Percentiles rank a stretch among this genome's conserved stretches.
Conservation (phyloP, 2,329 filamentous ascomycete species). For the Paecilomyces variotii region DNA sequence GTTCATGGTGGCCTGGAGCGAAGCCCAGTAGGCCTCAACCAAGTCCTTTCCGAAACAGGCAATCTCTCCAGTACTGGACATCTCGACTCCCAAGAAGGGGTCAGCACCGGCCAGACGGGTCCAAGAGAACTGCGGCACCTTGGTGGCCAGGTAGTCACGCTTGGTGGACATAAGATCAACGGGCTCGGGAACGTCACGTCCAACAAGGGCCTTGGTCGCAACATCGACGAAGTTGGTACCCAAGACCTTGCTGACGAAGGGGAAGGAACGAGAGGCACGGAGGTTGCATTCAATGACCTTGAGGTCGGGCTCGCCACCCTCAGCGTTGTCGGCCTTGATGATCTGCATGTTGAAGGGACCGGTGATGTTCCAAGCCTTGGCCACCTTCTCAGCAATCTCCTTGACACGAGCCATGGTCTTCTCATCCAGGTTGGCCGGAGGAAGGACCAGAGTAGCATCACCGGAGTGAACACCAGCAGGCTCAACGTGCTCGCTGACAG, state of each 20-base stretch:
- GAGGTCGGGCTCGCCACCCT: conserved; percentile 65
- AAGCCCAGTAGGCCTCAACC: conserved; percentile 95
- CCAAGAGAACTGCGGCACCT: conserved; percentile 99
- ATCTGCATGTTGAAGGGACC: conserved; percentile 99
- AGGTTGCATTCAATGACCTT: conserved; percentile 99
- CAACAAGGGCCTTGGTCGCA: conserved; percentile 84
- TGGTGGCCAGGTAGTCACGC: conserved; percentile 89
- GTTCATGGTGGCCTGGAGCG: conserved; percentile 96
- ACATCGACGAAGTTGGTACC: conserved; percentile 95
- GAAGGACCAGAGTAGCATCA: conserved; percentile 89
- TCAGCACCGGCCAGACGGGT: conserved; percentile 94
- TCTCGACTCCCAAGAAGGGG: conserved; percentile 95
- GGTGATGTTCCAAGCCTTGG: conserved; percentile 93
- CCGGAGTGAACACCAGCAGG: conserved; percentile 97
- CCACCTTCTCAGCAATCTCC: conserved; percentile 92
- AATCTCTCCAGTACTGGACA: conserved; percentile 95
- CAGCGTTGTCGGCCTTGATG: conserved; percentile 78
- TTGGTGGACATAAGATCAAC: conserved; percentile 81
- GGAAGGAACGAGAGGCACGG: conserved; percentile 93
- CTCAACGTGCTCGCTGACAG: conserved; percentile 92
- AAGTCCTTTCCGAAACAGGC: conserved; percentile 96
- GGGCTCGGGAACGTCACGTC: conserved; percentile 73
- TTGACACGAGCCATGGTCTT: conserved; percentile 77
- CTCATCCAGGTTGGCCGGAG: conserved; percentile 71
- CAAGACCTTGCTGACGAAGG: conserved; percentile 94